These are phyloP conservation scores for Kalaharituber pfeilii DNA, from an alignment of 2,329 filamentous ascomycete species.

Conservation along the genomic window DNA sequence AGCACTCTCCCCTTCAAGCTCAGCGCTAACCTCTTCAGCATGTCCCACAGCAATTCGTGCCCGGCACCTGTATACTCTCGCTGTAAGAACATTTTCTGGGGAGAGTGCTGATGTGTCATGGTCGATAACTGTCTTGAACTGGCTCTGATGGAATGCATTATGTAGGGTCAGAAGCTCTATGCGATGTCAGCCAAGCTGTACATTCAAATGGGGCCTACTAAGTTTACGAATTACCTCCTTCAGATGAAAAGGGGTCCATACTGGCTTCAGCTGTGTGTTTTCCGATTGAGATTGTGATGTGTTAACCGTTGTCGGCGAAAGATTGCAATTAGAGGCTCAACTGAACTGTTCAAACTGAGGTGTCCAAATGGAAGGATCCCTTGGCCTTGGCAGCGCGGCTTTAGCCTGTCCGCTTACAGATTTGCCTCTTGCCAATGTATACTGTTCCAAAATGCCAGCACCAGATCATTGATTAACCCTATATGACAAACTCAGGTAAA, in stretches of 20 bases:
- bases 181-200: conserved; percentile 6
- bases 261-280: conserved; percentile 1
- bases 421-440: too few species aligned
- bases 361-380: too few species aligned
- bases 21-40: conserved; percentile 51
- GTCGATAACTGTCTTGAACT: conserved; percentile 72
- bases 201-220: not conserved
- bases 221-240: conserved; percentile 31
- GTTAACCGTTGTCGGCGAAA: not conserved
- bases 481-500: too few species aligned
- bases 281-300: not conserved
- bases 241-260: conserved; percentile 55
- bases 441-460: too few species aligned
- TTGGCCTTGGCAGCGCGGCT: too few species aligned
- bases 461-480: too few species aligned
- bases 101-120: conserved; percentile 70
- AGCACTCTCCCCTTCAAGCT: conserved; percentile 45
- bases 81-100: conserved; percentile 56
- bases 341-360: too few species aligned
- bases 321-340: not conserved
- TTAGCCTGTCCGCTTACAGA: too few species aligned
- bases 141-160: conserved; percentile 58
- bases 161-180: conserved; percentile 51
- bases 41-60: conserved; percentile 70
- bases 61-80: conserved; percentile 61